Evolutionary conservation across 805 yeast genomes (phyloP).

Genomic region (Deakozyma indianensis): DNA sequence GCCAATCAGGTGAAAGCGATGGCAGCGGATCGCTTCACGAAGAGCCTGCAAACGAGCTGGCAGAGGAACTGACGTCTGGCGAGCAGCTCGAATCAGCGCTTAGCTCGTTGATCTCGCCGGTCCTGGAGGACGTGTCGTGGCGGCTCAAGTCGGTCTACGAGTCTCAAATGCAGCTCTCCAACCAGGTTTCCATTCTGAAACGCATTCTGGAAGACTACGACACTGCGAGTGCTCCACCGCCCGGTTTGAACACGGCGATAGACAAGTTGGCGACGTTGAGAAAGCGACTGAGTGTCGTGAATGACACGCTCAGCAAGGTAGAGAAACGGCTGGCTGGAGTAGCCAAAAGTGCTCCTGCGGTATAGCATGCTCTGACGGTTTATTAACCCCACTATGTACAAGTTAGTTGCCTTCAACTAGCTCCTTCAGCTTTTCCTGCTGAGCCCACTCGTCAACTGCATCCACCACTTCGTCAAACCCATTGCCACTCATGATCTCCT

Average conservation of each 20-base stretch:
- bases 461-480: conserved; percentile 39
- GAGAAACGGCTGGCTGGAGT: neutral
- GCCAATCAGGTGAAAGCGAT: too few relatives aligned
- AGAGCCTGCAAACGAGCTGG: too few relatives aligned
- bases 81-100: neutral
- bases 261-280: neutral
- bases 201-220: neutral
- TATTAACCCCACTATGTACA: too few relatives aligned
- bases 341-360: too few relatives aligned
- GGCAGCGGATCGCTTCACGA: too few relatives aligned
- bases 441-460: conserved; percentile 32
- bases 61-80: neutral
- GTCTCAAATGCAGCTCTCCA: conserved; percentile 3
- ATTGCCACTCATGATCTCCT: conserved; percentile 47
- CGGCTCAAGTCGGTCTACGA: conserved; percentile 2
- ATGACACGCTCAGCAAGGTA: neutral
- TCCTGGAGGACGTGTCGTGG: conserved; percentile 3
- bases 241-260: neutral
- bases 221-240: neutral
- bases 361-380: too few relatives aligned
- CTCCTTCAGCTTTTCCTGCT: conserved; percentile 29
- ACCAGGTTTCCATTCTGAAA: conserved; percentile 5
- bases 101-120: neutral
- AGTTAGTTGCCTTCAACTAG: conserved; percentile 14
- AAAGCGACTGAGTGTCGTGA: neutral